Base-by-base conservation (phyloP, 805 yeast genomes). In the Suhomyces sp. region DNA sequence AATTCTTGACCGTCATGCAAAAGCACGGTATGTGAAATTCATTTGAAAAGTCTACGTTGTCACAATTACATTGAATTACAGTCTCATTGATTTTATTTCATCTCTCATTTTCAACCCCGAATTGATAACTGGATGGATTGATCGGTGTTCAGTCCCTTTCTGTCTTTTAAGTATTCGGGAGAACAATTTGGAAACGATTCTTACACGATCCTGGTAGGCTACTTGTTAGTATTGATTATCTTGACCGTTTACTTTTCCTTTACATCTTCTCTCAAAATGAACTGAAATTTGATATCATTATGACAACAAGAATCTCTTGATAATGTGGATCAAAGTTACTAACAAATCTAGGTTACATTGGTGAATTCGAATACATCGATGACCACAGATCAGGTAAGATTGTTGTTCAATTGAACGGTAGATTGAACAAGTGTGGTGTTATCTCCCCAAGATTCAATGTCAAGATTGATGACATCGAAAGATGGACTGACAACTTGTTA, bases 331-430 rank as follows among this genome's bases (percentile, higher is more conserved):
- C n/a, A 28, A 15, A 17, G 8, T 32, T 47, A 54, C 59, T 54
- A 52, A 54, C 56, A 38, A 22, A 22, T 16, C 19, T 27, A 44
- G 48, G 48, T 64, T 90, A 90, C 93, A 90, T 88, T 77, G 96
- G 90, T 65, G 97, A 88, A 76, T 88, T 88, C 72, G 96, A 90
- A 80, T 87, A 83, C 83, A 88, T 88, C 60, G 97, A 88, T 67
- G 96, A 88, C 81, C 97, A 88, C 90, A 87, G 97, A 81, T 86
- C 96, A 42, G 97, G 96, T 63, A 88, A 88, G 84, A 86, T 88
- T 53, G 96, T 90, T 55, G 88, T 88, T 51, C 95, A 87, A 76
- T 81, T 88, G 63, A 88, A 87, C 83, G 97, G 97, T 74, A 86
- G 97, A 79, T 44, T 44, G 44, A 44, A 44, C 53, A 51, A 51